Base-by-base conservation (phyloP, 2,329 filamentous ascomycete species). In the Magnaporthiopsis poae region DNA sequence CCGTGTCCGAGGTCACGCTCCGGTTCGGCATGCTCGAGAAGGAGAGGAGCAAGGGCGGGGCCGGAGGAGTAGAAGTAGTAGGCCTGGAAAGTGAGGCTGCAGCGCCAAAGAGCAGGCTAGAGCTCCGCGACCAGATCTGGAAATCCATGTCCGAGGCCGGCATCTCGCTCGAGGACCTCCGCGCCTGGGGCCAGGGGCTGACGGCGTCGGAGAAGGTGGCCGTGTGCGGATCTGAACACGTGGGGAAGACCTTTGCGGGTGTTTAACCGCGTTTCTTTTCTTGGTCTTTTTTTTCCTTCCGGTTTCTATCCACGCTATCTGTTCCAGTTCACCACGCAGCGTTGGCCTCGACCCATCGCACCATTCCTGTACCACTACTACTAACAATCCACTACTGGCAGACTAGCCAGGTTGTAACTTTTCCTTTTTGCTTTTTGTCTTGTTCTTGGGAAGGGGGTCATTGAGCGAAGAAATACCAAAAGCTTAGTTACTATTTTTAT, bases 1-100 rank as follows among this genome's bases (percentile, higher is more conserved):
- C 95, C 1, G 90, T 91, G 64, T 88, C 90, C 3, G 95, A 99
- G 78, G 94, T 98, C 11, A 86, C 90, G 66, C 80, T 99, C 64
- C 85, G 95, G 8, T 98, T 98, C 74, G 88, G 83, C 35, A 90
- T 96, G 66, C 79, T 96, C 68, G 76, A 77, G 27, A 79, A 76
- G 70, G 77, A 78, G 61, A 80, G 78, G 69, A 74, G 73, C 63
- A 74, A 72, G 27, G 66, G 62, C 64, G 33, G 46, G 29, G 27
- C 35, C 29, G 60, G 67, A 60, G 52, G 35, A 8, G 35, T 7
- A 31, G 31, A 4, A 2, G 27, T 27, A 35, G 7, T 7, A 11
- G 33, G 33, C 2, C 33, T 21, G 18, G 66, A 35, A 29, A 31
- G 13, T 25, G 60, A 21, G 1, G 63, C 7, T 9, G 25, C 12